A percentile compares a stretch with the other conserved stretches of the same genome.
These are phyloP conservation scores for Cyberlindnera samutprakarnensis DNA, from an alignment of 805 yeast species.

Conservation along the genomic window DNA sequence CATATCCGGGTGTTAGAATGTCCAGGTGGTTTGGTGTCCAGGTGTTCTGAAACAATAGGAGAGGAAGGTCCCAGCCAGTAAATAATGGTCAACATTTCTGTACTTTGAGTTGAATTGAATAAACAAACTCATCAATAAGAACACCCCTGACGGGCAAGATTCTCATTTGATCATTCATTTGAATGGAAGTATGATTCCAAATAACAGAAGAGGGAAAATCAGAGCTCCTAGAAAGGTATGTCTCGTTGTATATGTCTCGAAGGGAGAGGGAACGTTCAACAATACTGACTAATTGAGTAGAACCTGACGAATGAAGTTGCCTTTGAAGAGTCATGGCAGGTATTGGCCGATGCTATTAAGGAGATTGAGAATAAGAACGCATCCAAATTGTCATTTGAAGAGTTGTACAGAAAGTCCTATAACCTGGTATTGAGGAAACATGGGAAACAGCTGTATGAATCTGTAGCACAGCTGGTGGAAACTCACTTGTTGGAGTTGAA, in stretches of 20 bases:
- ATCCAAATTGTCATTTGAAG: constrained; percentile 71
- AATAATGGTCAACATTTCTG: too few species aligned
- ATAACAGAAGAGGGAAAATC: constrained; percentile 52
- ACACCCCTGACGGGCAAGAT: too few species aligned
- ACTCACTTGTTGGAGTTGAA: constrained; percentile 33
- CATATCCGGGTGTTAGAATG: too few species aligned
- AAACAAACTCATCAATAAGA: too few species aligned
- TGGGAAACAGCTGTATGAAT: constrained; percentile 59
- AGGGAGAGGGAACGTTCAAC: neutral
- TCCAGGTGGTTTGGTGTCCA: too few species aligned
- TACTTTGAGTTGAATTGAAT: too few species aligned
- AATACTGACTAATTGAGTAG: constrained; percentile 9
- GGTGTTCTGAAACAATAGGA: too few species aligned
- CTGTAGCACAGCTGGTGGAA: constrained; percentile 42
- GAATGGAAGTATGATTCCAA: too few species aligned
- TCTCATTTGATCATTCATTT: too few species aligned
- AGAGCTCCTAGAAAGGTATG: constrained; percentile 52
- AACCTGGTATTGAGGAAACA: constrained; percentile 62
- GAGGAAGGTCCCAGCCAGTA: too few species aligned
- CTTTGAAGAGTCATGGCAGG: constrained; percentile 61
- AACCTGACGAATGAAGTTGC: constrained; percentile 35
- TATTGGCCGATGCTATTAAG: constrained; percentile 56
- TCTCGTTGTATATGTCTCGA: neutral
- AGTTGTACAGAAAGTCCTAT: constrained; percentile 73
- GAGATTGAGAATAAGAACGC: constrained; percentile 71